Evolutionary conservation across 257 asterid genomes (phyloP).

Genomic region (Lycium ferocissimum): DNA sequence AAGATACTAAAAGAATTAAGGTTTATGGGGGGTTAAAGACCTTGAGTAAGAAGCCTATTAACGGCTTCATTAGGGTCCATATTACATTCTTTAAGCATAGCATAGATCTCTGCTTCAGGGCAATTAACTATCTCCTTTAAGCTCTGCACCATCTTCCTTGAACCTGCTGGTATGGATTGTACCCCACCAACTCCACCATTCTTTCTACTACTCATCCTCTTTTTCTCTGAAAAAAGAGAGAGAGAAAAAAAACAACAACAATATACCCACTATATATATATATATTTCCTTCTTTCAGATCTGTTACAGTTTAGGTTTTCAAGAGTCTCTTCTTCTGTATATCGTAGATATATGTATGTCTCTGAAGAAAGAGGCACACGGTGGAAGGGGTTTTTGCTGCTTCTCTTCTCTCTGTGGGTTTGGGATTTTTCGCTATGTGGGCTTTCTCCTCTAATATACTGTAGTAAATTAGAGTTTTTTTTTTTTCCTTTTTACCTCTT

Average conservation of each 20-base stretch:
- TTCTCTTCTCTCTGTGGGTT: background rate
- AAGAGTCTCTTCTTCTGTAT: no score
- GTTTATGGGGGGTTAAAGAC: slow-evolving; percentile 44
- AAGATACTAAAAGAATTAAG: background rate
- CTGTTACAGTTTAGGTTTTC: background rate
- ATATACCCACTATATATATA: background rate
- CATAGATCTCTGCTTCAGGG: slow-evolving; percentile 90
- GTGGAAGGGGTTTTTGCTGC: slow-evolving; percentile 21
- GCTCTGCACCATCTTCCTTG: slow-evolving; percentile 80
- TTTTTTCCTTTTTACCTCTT: no score
- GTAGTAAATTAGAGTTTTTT: no score
- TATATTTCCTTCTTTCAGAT: slow-evolving; percentile 6
- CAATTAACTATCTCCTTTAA: slow-evolving; percentile 87
- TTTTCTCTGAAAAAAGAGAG: slow-evolving; percentile 27
- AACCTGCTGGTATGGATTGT: slow-evolving; percentile 61
- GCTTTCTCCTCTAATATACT: slow-evolving; percentile 9
- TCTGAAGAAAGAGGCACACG: background rate
- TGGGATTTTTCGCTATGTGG: slow-evolving; percentile 18
- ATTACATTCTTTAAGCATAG: slow-evolving; percentile 86
- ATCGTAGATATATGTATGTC: background rate
- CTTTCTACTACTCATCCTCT: slow-evolving; percentile 34
- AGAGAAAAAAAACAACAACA: background rate
- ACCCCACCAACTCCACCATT: slow-evolving; percentile 32
- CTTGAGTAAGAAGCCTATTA: slow-evolving; percentile 81
- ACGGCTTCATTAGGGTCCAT: slow-evolving; percentile 98